Evolutionary conservation across 352 stramenopile genomes (phyloP).

Genomic region (Phytophthora parvispora): DNA sequence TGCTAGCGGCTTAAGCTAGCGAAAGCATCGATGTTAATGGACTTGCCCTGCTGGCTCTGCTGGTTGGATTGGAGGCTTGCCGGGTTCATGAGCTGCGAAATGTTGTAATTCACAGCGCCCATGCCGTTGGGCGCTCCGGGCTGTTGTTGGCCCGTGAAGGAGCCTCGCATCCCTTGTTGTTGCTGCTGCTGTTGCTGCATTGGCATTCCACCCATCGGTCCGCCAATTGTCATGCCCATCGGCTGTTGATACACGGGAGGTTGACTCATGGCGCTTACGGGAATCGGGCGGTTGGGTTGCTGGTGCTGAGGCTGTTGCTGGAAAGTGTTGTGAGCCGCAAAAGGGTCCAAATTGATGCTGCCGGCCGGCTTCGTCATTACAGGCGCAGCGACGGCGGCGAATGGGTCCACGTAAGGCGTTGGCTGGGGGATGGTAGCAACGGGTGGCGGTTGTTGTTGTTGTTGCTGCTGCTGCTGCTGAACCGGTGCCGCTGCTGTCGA

Average conservation of each 20-base stretch:
- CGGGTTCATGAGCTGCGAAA: constrained; percentile 88
- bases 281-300: constrained; percentile 25
- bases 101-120: constrained; percentile 79
- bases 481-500: background rate
- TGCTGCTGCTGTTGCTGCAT: constrained; percentile 40
- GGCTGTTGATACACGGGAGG: constrained; percentile 23
- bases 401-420: constrained; percentile 68
- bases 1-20: constrained; percentile 54
- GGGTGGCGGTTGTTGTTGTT: constrained; percentile 28
- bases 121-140: constrained; percentile 18
- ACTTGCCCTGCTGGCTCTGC: constrained; percentile 54
- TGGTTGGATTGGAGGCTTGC: constrained; percentile 59
- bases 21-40: constrained; percentile 90
- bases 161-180: constrained; percentile 27
- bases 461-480: constrained; percentile 33
- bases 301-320: constrained; percentile 25
- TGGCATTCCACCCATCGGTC: constrained; percentile 26
- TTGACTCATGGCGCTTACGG: constrained; percentile 17
- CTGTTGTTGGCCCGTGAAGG: constrained; percentile 35
- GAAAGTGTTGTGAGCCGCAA: constrained; percentile 42
- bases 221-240: constrained; percentile 28
- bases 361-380: constrained; percentile 51
- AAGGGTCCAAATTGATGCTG: constrained; percentile 66
- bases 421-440: constrained; percentile 17
- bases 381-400: constrained; percentile 56